Base-by-base conservation (phyloP, 805 yeast species). In the Barnettozyma salicaria region DNA sequence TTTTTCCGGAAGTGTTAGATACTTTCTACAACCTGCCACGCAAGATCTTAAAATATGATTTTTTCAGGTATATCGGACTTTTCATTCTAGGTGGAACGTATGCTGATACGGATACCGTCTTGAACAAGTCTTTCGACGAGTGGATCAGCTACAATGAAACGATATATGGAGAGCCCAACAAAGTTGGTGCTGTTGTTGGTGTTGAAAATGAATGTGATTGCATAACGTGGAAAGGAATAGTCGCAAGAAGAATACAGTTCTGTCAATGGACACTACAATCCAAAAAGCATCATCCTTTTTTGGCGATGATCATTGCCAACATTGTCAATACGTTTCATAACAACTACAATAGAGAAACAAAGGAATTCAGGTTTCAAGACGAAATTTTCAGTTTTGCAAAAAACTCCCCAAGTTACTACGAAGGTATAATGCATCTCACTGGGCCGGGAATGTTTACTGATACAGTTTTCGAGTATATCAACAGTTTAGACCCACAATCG, bases 251-350 rank as follows among this genome's bases (percentile, higher is more conserved):
- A 49, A 61, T 77, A 27, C 81, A 77, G 50, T 71, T 76, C 47
- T 77, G 78, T 36, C 81, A 77, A 52, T 77, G 79, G 68, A 68
- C 78, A 7, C 59, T 77, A 31, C 79, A 75, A 54, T 67, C 78
- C 18, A 76, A 72, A 48, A 74, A 77, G 6, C 74, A 78, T 24
- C 83, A 77, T 53, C 82, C 82, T 10, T 59, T 76, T 19, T 63
- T 74, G 43, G 66, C 77, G 34, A 75, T 73, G 45, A 52, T 74
- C 31, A 71, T 77, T 40, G 68, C 76, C 6, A 62, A 60, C 37
- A 76, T 77, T 43, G 73, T 72, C 2, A 74, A 73, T 35, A 56
- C 63, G 17, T 73, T 80, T 8, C 58, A 72, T 37, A 60, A 67
- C 16, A 51, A 70, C 31, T 59, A 63, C 28, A 45, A 52, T 20